Percentiles rank a stretch among this genome's conserved stretches.
Evolutionary conservation across 2,329 filamentous ascomycete genomes (phyloP).

Genomic region (Fusarium buxicola): DNA sequence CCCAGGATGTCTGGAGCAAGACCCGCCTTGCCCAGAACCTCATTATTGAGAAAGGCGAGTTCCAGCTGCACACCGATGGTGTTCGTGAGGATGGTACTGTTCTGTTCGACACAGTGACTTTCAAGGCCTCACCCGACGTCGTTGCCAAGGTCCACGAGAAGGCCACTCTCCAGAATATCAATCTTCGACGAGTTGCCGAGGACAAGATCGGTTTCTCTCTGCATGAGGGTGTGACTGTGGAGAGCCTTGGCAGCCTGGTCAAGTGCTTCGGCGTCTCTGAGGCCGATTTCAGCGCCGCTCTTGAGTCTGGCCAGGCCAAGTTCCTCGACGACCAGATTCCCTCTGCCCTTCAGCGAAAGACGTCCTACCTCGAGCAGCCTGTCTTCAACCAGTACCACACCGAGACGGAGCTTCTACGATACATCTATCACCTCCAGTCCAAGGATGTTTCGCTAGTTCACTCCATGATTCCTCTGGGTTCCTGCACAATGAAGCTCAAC

Average conservation of each 20-base stretch:
- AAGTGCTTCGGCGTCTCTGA: constrained; percentile 44
- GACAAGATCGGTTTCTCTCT: constrained; percentile 50
- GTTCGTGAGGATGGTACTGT: constrained; percentile 67
- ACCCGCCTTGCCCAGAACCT: constrained; percentile 72
- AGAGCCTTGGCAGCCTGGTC: constrained; percentile 41
- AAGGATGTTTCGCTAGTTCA: constrained; percentile 95
- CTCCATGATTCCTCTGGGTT: constrained; percentile 97
- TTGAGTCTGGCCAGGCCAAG: constrained; percentile 50
- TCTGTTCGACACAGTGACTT: constrained; percentile 84
- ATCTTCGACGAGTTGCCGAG: constrained; percentile 47
- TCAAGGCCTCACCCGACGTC: constrained; percentile 59
- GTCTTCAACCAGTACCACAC: constrained; percentile 97
- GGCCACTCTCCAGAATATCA: constrained; percentile 37
- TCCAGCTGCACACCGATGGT: constrained; percentile 69
- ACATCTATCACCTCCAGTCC: constrained; percentile 92
- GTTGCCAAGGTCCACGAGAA: constrained; percentile 42
- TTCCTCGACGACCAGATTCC: constrained; percentile 60
- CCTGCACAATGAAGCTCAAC: constrained; percentile 99
- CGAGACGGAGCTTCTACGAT: constrained; percentile 92
- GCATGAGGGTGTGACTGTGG: constrained; percentile 44
- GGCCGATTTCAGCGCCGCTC: constrained; percentile 40
- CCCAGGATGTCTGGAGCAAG: constrained; percentile 78
- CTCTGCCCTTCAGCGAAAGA: constrained; percentile 74
- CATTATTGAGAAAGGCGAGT: constrained; percentile 63
- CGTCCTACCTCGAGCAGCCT: constrained; percentile 83